Conservation (phyloP, 306 rosid genomes). For the Inga leiocalycina region DNA sequence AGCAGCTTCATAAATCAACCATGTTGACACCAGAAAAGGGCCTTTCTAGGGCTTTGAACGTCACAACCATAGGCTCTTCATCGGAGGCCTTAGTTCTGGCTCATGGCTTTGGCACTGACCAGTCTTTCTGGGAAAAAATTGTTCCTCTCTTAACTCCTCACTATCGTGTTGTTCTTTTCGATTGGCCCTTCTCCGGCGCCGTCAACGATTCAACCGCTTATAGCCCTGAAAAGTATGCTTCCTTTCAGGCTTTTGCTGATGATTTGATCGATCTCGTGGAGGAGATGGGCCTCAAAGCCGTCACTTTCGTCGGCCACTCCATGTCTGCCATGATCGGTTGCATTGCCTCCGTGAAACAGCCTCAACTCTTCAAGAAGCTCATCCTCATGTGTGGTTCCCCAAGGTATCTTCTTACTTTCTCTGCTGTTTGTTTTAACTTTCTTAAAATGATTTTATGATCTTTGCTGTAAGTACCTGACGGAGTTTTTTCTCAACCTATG, state of each 20-base stretch:
- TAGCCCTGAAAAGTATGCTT: slow-evolving; percentile 57
- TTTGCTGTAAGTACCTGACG: no score
- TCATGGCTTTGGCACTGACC: slow-evolving; percentile 88
- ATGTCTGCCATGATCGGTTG: slow-evolving; percentile 96
- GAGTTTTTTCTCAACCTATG: no score
- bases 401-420: slow-evolving; percentile 45
- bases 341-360: slow-evolving; percentile 79
- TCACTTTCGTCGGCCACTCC: slow-evolving; percentile 79
- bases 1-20: background rate
- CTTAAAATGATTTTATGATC: no score
- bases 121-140: slow-evolving; percentile 82
- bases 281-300: slow-evolving; percentile 53
- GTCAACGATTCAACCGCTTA: slow-evolving; percentile 44
- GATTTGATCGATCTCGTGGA: slow-evolving; percentile 61
- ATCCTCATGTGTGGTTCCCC: slow-evolving; percentile 88
- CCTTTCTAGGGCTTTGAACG: slow-evolving; percentile 52
- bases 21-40: slow-evolving; percentile 41
- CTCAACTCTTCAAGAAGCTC: slow-evolving; percentile 71
- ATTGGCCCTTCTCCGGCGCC: slow-evolving; percentile 81
- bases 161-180: slow-evolving; percentile 58
- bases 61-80: slow-evolving; percentile 50
- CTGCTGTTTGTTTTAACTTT: no score
- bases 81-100: slow-evolving; percentile 65
- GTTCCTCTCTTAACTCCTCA: slow-evolving; percentile 51
- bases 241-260: slow-evolving; percentile 62